Conservation (phyloP, 179 eudicot genomes). For the Spinacia oleracea region DNA sequence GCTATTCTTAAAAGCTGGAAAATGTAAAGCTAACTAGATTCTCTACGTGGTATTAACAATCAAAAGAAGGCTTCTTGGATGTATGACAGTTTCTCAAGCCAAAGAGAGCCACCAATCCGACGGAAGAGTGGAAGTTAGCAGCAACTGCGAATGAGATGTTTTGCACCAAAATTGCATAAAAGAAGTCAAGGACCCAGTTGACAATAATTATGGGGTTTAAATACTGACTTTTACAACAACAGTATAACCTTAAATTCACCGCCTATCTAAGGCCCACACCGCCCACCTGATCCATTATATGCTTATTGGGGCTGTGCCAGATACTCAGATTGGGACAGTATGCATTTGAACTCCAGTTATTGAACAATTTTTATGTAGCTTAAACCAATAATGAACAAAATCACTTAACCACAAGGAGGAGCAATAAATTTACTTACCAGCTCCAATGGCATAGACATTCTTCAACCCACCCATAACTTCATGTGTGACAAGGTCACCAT, state of each 20-base stretch:
- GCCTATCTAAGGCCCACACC: too few relatives aligned
- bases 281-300: not conserved
- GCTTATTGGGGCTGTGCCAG: not conserved
- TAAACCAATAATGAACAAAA: not conserved
- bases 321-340: not conserved
- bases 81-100: not conserved
- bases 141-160: not conserved
- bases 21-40: not conserved
- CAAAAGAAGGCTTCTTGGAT: not conserved
- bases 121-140: not conserved
- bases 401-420: not conserved
- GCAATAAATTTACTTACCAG: slow-evolving; percentile 47
- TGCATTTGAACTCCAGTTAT: not conserved
- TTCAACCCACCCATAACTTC: slow-evolving; percentile 98
- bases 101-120: not conserved
- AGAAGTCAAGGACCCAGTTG: not conserved
- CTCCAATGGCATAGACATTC: slow-evolving; percentile 96
- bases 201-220: too few relatives aligned
- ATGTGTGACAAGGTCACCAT: slow-evolving; percentile 89
- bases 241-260: too few relatives aligned
- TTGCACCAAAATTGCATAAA: not conserved
- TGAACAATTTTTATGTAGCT: not conserved
- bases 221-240: too few relatives aligned
- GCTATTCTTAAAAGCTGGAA: not conserved
- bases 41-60: not conserved